phyloP scores from a whole-genome alignment of 2,329 filamentous ascomycete genomes.

The Arthrobotrys pseudoclavata region DNA sequence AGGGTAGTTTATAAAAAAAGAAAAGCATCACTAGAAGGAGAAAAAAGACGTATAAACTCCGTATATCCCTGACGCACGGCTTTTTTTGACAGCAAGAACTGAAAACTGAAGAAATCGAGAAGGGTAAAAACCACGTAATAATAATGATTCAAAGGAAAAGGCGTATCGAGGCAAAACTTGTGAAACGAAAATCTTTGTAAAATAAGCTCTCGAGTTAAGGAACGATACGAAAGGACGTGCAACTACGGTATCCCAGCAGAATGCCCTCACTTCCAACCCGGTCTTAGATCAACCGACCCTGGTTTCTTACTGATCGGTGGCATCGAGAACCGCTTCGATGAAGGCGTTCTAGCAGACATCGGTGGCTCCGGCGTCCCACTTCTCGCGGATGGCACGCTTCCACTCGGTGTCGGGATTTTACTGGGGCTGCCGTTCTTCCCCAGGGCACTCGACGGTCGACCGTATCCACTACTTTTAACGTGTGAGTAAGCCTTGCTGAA shows the following conservation, averaged over 20 bases:
- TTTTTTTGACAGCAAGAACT: conserved; percentile 39
- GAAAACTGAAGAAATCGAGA: conserved; percentile 24
- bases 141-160: conserved; percentile 13
- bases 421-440: conserved; percentile 41
- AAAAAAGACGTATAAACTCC: conserved; percentile 49
- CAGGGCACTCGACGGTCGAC: conserved; percentile 39
- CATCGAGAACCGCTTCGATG: conserved; percentile 54
- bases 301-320: conserved; percentile 53
- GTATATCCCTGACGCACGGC: conserved; percentile 56
- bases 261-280: conserved; percentile 34
- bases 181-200: background rate
- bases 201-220: conserved; percentile 16
- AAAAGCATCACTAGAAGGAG: conserved; percentile 3
- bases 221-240: background rate
- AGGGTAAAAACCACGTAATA: conserved; percentile 1
- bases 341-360: conserved; percentile 5
- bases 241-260: background rate
- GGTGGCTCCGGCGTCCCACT: conserved; percentile 45
- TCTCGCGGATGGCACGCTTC: background rate
- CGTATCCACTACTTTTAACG: conserved; percentile 54
- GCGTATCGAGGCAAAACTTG: background rate
- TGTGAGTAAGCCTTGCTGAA: conserved; percentile 44
- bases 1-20: conserved; percentile 7
- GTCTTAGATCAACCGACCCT: conserved; percentile 47
- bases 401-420: conserved; percentile 38